These are phyloP conservation scores for Taxillus chinensis DNA, from an alignment of 164 flowering plant species.

Conservation along the genomic window DNA sequence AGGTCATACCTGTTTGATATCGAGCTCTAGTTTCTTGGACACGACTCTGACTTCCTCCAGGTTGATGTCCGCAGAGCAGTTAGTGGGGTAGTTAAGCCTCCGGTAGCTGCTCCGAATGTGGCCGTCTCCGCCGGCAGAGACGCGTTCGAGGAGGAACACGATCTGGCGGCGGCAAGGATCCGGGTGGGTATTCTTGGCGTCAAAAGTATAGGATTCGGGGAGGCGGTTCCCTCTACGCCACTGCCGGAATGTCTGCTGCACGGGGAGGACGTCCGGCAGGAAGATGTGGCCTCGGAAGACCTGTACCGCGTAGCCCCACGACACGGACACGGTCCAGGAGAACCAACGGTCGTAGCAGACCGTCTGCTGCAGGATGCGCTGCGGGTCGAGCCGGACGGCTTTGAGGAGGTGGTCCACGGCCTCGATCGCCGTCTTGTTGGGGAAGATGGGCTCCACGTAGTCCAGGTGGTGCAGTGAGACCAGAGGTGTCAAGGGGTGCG, in stretches of 20 bases:
- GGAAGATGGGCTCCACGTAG: conserved; percentile 44
- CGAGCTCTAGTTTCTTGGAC: conserved; percentile 29
- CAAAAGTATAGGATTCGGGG: conserved; percentile 12
- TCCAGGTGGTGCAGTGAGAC: conserved; percentile 49
- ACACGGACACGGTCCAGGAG: conserved; percentile 46
- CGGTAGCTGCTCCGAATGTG: neutral
- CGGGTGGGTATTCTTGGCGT: conserved; percentile 16
- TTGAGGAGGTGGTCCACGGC: conserved; percentile 28
- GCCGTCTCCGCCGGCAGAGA: conserved; percentile 4
- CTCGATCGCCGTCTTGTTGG: conserved; percentile 26
- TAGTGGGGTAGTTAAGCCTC: too few species aligned
- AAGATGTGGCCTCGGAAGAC: conserved; percentile 19
- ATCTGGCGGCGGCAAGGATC: conserved; percentile 37
- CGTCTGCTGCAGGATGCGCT: conserved; percentile 43
- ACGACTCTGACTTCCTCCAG: conserved; percentile 37
- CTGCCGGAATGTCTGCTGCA: conserved; percentile 31
- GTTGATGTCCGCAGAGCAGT: neutral
- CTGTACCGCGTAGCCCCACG: conserved; percentile 63
- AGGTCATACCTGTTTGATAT: conserved; percentile 28
- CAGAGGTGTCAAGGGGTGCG: conserved; percentile 46
- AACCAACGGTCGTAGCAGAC: conserved; percentile 52
- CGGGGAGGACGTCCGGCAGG: conserved; percentile 29
- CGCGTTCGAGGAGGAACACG: conserved; percentile 30
- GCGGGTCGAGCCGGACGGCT: conserved; percentile 30
- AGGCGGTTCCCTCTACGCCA: conserved; percentile 21